These are phyloP conservation scores for Fusarium citri DNA, from an alignment of 2,329 filamentous ascomycete genomes.

Conservation along the genomic window DNA sequence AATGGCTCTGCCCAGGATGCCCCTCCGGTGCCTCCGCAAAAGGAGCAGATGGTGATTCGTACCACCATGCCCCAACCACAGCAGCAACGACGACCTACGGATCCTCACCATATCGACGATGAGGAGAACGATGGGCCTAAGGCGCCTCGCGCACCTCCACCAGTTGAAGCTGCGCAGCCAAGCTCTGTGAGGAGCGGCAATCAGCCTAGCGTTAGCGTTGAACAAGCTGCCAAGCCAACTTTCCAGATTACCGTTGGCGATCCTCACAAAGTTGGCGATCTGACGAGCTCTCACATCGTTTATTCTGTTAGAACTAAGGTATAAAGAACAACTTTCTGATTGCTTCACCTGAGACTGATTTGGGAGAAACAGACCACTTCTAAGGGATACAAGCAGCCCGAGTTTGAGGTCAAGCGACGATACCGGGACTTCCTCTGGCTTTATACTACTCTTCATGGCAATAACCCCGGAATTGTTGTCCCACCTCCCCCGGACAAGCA, in stretches of 20 bases:
- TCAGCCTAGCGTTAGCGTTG: slow-evolving; percentile 86
- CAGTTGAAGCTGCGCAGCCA: slow-evolving; percentile 68
- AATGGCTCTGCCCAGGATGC: slow-evolving; percentile 57
- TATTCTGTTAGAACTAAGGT: slow-evolving; percentile 96
- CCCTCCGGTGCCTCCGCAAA: slow-evolving; percentile 76
- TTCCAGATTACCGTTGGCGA: slow-evolving; percentile 95
- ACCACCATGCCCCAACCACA: slow-evolving; percentile 64
- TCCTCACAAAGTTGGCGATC: slow-evolving; percentile 95
- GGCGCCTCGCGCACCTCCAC: slow-evolving; percentile 73
- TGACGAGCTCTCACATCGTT: slow-evolving; percentile 97
- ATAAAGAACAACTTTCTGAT: slow-evolving; percentile 33
- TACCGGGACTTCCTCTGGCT: slow-evolving; percentile 99
- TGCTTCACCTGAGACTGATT: slow-evolving; percentile 3
- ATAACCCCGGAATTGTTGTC: slow-evolving; percentile 94
- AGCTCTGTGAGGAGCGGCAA: slow-evolving; percentile 64
- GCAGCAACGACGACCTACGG: slow-evolving; percentile 60
- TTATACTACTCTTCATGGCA: slow-evolving; percentile 92
- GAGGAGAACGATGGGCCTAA: slow-evolving; percentile 70
- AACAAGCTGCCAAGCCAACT: slow-evolving; percentile 91
- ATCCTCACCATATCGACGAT: slow-evolving; percentile 76
- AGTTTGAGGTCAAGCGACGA: slow-evolving; percentile 92
- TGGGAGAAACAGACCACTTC: slow-evolving; percentile 78
- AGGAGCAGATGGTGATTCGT: slow-evolving; percentile 72
- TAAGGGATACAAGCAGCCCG: slow-evolving; percentile 91
- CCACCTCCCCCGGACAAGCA: slow-evolving; percentile 98